These are phyloP conservation scores for Zoysia pacifica DNA, from an alignment of 176 grass and related monocot genomes.

Conservation along the genomic window DNA sequence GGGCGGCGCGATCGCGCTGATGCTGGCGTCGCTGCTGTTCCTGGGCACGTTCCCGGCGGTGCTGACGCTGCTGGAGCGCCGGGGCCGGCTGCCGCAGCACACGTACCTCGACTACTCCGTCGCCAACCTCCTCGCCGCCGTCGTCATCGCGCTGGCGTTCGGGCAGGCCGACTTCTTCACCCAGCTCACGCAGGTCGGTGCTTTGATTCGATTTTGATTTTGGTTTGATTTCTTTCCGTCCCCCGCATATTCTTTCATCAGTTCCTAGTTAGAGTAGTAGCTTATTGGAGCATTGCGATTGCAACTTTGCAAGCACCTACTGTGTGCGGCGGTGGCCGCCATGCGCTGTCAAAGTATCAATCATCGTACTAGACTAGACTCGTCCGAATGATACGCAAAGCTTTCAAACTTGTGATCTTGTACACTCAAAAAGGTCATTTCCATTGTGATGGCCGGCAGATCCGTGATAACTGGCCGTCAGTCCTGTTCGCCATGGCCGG, in stretches of 20 bases:
- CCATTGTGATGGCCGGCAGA: not conserved
- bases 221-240: too few species aligned
- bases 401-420: too few species aligned
- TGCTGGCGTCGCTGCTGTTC: not conserved
- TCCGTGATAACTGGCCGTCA: not conserved
- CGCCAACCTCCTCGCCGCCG: not conserved
- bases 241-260: too few species aligned
- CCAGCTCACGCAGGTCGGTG: not conserved
- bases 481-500: not conserved
- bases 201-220: too few species aligned
- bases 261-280: not conserved
- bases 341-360: not conserved
- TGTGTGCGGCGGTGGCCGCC: not conserved
- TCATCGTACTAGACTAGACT: too few species aligned
- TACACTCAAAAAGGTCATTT: too few species aligned
- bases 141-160: not conserved
- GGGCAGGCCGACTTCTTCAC: not conserved
- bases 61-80: not conserved
- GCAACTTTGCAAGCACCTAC: not conserved
- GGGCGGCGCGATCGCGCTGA: constrained; percentile 10
- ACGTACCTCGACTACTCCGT: not conserved
- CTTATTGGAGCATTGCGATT: not conserved
- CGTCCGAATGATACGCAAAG: too few species aligned
- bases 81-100: not conserved
- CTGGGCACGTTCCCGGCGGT: not conserved